Percentiles rank a stretch among this genome's conserved stretches.
Evolutionary conservation across 2,329 filamentous ascomycete species (phyloP).

Genomic region (Colletotrichum simmondsii): DNA sequence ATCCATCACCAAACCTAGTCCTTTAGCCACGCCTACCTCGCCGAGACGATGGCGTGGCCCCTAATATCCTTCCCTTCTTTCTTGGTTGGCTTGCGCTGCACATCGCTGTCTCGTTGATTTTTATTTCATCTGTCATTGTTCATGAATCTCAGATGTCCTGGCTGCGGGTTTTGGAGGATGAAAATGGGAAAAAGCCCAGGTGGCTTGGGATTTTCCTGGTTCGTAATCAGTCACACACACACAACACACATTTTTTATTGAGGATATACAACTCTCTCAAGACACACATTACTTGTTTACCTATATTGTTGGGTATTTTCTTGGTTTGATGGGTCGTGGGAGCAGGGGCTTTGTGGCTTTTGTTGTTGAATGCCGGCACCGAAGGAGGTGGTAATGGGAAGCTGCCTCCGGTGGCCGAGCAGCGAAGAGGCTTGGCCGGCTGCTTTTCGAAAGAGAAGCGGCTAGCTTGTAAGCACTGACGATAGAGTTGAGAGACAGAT

Average conservation of each 20-base stretch:
- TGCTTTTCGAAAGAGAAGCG: conserved; percentile 33
- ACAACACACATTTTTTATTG: conserved; percentile 5
- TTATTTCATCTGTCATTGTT: conserved; percentile 41
- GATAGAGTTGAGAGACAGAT: conserved; percentile 33
- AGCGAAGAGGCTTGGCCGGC: conserved; percentile 18
- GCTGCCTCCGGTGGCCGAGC: conserved; percentile 10
- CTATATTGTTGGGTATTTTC: conserved; percentile 28
- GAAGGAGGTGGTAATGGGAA: conserved; percentile 11
- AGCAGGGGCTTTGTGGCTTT: conserved; percentile 19
- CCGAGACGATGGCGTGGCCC: conserved; percentile 25
- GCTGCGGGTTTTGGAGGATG: conserved; percentile 38
- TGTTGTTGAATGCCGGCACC: conserved; percentile 19
- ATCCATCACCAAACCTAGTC: conserved; percentile 10
- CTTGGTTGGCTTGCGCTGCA: conserved; percentile 32
- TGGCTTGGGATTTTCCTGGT: conserved; percentile 46
- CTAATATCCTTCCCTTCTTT: conserved; percentile 31
- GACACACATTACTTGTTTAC: conserved; percentile 16
- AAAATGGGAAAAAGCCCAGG: conserved; percentile 50
- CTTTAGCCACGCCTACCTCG: conserved; percentile 4
- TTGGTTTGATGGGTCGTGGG: conserved; percentile 25
- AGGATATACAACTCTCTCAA: conserved; percentile 29
- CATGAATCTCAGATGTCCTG: conserved; percentile 35
- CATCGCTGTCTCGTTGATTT: conserved; percentile 27
- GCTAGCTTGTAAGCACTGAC: conserved; percentile 27
- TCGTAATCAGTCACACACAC: conserved; percentile 32